phyloP scores from a whole-genome alignment of 768 basidiomycete genomes.

The Suillus tomentosus region DNA sequence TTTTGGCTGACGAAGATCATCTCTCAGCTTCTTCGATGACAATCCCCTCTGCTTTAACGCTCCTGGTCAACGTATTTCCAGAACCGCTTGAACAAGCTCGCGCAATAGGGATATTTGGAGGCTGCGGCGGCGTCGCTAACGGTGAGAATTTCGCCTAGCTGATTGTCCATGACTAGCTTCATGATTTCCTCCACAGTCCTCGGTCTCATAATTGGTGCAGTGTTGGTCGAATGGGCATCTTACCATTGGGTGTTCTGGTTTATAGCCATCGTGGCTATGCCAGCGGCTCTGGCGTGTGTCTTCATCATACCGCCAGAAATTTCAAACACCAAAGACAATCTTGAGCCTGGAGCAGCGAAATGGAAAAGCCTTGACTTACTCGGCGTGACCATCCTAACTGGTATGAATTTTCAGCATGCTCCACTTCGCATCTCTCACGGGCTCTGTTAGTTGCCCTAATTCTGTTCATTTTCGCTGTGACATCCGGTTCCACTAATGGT shows the following conservation, averaged over 20 bases:
- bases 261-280: conserved; percentile 40
- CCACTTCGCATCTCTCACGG: background rate
- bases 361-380: conserved; percentile 39
- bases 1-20: conserved; percentile 8
- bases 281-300: conserved; percentile 33
- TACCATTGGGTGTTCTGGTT: conserved; percentile 58
- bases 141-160: conserved; percentile 24
- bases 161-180: background rate
- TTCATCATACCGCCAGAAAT: conserved; percentile 37
- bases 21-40: conserved; percentile 47
- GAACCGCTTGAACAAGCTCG: conserved; percentile 47
- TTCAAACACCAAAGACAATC: conserved; percentile 5
- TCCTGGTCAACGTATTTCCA: conserved; percentile 53
- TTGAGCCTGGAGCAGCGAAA: conserved; percentile 13
- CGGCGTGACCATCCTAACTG: conserved; percentile 41
- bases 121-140: conserved; percentile 48
- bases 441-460: conserved; percentile 29
- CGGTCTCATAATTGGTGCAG: conserved; percentile 46
- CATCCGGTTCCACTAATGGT: conserved; percentile 48
- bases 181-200: conserved; percentile 30
- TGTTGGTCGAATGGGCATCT: conserved; percentile 41
- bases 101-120: conserved; percentile 50
- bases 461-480: conserved; percentile 44
- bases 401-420: conserved; percentile 21
- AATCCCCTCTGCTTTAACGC: conserved; percentile 50